These are phyloP conservation scores for Boletus speciosus DNA, from an alignment of 768 basidiomycete genomes.

Conservation along the genomic window DNA sequence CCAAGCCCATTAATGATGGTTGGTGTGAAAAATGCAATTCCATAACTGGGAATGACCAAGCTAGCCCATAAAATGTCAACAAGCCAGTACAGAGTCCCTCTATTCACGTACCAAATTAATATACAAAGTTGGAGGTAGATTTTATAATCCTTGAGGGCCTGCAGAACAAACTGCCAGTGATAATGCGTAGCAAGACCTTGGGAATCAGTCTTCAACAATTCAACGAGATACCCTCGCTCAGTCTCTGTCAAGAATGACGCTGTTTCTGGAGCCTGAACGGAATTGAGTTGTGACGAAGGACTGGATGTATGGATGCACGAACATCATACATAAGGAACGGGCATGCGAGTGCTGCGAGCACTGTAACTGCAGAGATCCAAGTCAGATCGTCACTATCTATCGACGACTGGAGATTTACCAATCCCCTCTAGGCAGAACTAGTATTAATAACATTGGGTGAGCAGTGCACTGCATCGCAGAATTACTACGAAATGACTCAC, in stretches of 20 bases:
- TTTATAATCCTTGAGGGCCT: conserved; percentile 46
- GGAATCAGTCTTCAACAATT: conserved; percentile 41
- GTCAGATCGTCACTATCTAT: not conserved
- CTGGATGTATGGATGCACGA: conserved; percentile 11
- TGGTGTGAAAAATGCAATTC: not conserved
- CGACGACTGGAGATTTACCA: conserved; percentile 1
- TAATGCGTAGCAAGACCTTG: conserved; percentile 43
- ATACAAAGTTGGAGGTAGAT: conserved; percentile 29
- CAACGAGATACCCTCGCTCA: conserved; percentile 37
- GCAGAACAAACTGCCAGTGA: conserved; percentile 42
- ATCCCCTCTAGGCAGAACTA: conserved; percentile 30
- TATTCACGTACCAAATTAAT: conserved; percentile 35
- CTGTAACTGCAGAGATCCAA: conserved; percentile 1
- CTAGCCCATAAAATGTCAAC: not conserved
- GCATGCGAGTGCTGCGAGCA: conserved; percentile 11
- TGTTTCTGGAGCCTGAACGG: conserved; percentile 7
- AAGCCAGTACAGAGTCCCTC: too few species aligned
- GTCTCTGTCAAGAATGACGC: conserved; percentile 7
- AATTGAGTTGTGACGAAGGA: conserved; percentile 1
- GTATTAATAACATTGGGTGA: not conserved
- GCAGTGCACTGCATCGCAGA: not conserved
- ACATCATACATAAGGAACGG: conserved; percentile 55
- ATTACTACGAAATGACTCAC: conserved; percentile 13
- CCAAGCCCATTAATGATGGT: conserved; percentile 40
- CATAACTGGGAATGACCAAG: not conserved